phyloP scores from a whole-genome alignment of 805 yeast genomes.

The Yamadazyma akitaensis region DNA sequence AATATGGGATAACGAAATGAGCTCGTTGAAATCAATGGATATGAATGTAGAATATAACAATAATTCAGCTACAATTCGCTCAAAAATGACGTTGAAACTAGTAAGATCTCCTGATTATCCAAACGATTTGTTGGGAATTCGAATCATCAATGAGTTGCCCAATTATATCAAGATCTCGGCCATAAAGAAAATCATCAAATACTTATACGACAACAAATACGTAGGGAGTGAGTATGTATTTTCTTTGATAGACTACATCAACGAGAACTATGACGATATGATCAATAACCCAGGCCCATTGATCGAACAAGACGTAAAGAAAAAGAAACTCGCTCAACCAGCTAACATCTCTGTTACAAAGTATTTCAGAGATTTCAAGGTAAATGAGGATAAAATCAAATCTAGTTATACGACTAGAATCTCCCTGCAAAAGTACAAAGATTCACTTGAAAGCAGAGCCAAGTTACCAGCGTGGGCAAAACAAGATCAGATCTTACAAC shows the following conservation, averaged over 20 bases:
- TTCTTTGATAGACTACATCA: slow-evolving; percentile 74
- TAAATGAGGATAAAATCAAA: slow-evolving; percentile 16
- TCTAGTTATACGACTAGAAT: slow-evolving; percentile 20
- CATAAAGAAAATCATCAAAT: slow-evolving; percentile 43
- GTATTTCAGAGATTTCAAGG: slow-evolving; percentile 4
- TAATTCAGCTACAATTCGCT: not conserved
- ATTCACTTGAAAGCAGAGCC: slow-evolving; percentile 43
- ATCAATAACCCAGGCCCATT: slow-evolving; percentile 77
- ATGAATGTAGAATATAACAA: slow-evolving; percentile 6
- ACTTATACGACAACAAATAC: slow-evolving; percentile 40
- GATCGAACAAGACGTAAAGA: not conserved
- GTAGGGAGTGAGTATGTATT: slow-evolving; percentile 71
- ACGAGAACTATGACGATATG: slow-evolving; percentile 54
- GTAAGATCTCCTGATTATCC: slow-evolving; percentile 53
- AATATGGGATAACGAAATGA: slow-evolving; percentile 12
- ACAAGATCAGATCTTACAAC: slow-evolving; percentile 49
- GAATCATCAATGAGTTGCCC: slow-evolving; percentile 54
- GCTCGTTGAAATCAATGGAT: slow-evolving; percentile 10
- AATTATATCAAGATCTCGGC: slow-evolving; percentile 65
- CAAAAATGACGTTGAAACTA: slow-evolving; percentile 6
- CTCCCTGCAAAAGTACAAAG: slow-evolving; percentile 28
- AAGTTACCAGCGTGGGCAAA: slow-evolving; percentile 84
- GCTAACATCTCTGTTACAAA: not conserved
- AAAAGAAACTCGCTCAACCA: not conserved
- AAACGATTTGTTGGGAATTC: slow-evolving; percentile 63